Evolutionary conservation across 2,329 filamentous ascomycete species (phyloP).

Genomic region (Diplodia mutila): DNA sequence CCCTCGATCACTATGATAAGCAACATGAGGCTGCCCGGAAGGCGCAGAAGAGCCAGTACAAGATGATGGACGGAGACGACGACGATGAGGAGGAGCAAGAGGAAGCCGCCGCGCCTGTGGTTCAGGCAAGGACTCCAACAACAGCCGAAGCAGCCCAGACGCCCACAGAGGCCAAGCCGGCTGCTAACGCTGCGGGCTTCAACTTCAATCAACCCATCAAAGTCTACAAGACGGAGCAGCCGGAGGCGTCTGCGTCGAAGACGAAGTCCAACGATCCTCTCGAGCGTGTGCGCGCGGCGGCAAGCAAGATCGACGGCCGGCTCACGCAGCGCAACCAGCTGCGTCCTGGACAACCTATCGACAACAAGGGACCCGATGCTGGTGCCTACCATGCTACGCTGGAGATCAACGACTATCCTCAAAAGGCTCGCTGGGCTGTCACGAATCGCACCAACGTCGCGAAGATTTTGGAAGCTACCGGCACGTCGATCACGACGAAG

Average conservation of each 20-base stretch:
- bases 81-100: constrained; percentile 74
- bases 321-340: constrained; percentile 88
- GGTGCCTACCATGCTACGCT: constrained; percentile 95
- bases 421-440: constrained; percentile 97
- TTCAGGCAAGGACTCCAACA: constrained; percentile 63
- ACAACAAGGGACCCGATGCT: constrained; percentile 97
- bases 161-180: constrained; percentile 29
- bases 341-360: constrained; percentile 89
- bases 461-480: constrained; percentile 93
- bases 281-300: constrained; percentile 87
- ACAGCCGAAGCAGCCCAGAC: constrained; percentile 30
- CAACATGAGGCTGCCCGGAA: constrained; percentile 85
- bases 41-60: constrained; percentile 70
- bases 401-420: constrained; percentile 99
- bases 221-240: constrained; percentile 70
- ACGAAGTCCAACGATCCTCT: constrained; percentile 65
- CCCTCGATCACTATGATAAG: constrained; percentile 86
- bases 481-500: constrained; percentile 96
- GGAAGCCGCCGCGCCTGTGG: constrained; percentile 58
- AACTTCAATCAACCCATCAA: constrained; percentile 71
- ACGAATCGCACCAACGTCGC: constrained; percentile 98
- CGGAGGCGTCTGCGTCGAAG: constrained; percentile 47
- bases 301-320: constrained; percentile 87
- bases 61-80: constrained; percentile 75
- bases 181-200: constrained; percentile 20